Conservation (phyloP, 495 filamentous ascomycete genomes). For the Xylaria venustula region DNA sequence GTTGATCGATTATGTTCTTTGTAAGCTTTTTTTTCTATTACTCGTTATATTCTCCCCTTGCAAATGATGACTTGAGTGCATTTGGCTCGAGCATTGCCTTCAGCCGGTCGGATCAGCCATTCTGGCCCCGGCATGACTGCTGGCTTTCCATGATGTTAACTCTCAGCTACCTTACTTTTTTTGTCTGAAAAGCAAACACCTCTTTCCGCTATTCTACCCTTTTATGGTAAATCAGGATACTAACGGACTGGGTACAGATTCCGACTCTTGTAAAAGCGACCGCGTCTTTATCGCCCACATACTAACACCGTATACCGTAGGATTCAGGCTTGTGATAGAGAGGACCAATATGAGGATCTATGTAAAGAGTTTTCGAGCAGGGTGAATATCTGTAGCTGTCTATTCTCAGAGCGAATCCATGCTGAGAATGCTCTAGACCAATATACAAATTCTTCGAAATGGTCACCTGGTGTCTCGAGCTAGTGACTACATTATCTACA, state of each 20-base stretch:
- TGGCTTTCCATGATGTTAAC: conserved; percentile 90
- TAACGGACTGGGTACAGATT: conserved; percentile 19
- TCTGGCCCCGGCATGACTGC: conserved; percentile 27
- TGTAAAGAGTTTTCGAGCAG: conserved; percentile 72
- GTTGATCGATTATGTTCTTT: conserved; percentile 9
- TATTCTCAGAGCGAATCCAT: conserved; percentile 35
- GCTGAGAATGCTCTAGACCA: conserved; percentile 64
- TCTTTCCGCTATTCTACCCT: conserved; percentile 10
- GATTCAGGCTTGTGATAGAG: conserved; percentile 90
- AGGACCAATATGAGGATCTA: conserved; percentile 77
- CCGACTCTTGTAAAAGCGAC: conserved; percentile 7
- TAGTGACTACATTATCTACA: conserved; percentile 98
- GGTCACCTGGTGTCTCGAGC: conserved; percentile 91
- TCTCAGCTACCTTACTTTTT: conserved; percentile 91
- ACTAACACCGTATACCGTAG: conserved; percentile 47
- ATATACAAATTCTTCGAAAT: conserved; percentile 79
- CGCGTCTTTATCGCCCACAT: not conserved
- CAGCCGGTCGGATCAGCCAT: conserved; percentile 36
- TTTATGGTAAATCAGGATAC: conserved; percentile 6
- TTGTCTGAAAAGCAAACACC: conserved; percentile 67
- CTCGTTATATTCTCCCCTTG: conserved; percentile 25
- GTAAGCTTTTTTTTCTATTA: conserved; percentile 20
- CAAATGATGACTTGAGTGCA: conserved; percentile 99
- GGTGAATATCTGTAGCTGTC: conserved; percentile 45
- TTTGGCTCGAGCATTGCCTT: conserved; percentile 97